These are phyloP conservation scores for Tripterygium wilfordii DNA, from an alignment of 177 flowering plant species.

Conservation along the genomic window DNA sequence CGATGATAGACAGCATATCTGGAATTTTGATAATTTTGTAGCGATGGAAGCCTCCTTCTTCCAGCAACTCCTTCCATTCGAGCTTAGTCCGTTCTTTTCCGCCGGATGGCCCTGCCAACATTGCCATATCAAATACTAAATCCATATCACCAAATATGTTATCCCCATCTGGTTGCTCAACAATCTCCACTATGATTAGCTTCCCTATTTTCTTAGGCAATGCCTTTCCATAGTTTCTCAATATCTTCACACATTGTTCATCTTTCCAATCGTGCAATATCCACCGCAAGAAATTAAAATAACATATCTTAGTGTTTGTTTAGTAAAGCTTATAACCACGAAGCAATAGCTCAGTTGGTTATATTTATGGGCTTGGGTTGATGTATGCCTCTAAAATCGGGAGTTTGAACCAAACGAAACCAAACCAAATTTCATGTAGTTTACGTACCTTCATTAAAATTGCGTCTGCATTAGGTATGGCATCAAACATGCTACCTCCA, in stretches of 20 bases:
- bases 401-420: too few relatives aligned
- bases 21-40: constrained; percentile 25
- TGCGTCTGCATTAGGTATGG: too few relatives aligned
- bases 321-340: too few relatives aligned
- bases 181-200: neutral
- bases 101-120: constrained; percentile 14
- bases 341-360: too few relatives aligned
- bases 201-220: neutral
- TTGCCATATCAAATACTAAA: constrained; percentile 14
- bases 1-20: constrained; percentile 14
- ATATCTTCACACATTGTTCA: neutral
- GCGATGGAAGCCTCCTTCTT: constrained; percentile 23
- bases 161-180: neutral
- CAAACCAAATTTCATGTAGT: too few relatives aligned
- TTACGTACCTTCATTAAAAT: too few relatives aligned
- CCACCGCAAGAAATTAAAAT: too few relatives aligned
- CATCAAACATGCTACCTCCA: too few relatives aligned
- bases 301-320: too few relatives aligned
- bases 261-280: constrained; percentile 12
- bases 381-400: too few relatives aligned
- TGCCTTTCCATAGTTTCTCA: neutral
- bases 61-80: constrained; percentile 18
- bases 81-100: constrained; percentile 25
- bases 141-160: constrained; percentile 7
- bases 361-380: too few relatives aligned